Conservation (phyloP, 768 basidiomycete species). For the Suillus americanus region DNA sequence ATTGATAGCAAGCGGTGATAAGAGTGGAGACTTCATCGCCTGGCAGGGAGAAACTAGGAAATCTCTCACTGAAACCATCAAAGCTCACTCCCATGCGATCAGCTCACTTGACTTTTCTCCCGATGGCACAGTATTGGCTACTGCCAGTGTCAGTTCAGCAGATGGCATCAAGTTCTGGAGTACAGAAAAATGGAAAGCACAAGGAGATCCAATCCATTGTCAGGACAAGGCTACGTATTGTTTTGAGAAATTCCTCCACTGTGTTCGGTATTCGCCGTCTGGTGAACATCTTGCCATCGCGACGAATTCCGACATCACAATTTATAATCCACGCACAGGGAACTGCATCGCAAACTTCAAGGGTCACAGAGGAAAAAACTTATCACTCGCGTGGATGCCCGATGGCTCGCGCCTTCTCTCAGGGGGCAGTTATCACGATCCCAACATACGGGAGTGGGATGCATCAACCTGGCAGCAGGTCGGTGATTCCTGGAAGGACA, state of each 20-base stretch:
- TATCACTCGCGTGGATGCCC: not conserved
- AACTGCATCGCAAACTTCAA: not conserved
- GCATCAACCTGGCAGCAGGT: not conserved
- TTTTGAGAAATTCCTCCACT: not conserved
- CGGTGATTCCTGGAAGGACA: not conserved
- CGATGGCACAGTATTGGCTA: not conserved
- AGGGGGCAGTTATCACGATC: not conserved
- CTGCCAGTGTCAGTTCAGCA: not conserved
- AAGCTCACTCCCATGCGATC: not conserved
- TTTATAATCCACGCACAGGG: not conserved
- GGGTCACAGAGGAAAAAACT: not conserved
- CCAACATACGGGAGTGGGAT: not conserved
- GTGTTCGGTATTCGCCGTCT: not conserved
- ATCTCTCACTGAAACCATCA: not conserved
- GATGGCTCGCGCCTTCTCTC: not conserved
- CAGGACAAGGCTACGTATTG: not conserved
- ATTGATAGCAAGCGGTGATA: not conserved
- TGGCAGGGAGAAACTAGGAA: not conserved
- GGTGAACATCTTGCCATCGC: not conserved
- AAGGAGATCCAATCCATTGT: not conserved
- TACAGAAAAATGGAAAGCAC: not conserved
- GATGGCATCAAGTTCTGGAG: not conserved
- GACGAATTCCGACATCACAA: not conserved
- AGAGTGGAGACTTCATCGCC: not conserved
- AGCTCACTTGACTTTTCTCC: not conserved